Percentiles rank a stretch among this genome's conserved stretches.
Evolutionary conservation across 495 filamentous ascomycete genomes (phyloP).

Genomic region (Tetracladium setigerum): DNA sequence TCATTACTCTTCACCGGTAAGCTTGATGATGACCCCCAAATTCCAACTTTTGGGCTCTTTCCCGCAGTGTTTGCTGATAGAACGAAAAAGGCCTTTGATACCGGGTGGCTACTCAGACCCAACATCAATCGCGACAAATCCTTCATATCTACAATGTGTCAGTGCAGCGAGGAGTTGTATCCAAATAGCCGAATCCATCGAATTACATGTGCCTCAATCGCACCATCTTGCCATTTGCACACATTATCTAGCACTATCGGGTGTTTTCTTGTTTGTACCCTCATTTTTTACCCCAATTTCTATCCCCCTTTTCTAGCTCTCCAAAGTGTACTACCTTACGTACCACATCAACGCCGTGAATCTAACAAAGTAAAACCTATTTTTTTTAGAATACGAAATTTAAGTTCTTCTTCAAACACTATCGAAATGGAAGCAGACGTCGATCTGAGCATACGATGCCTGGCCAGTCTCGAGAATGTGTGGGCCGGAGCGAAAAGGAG

Average conservation of each 20-base stretch:
- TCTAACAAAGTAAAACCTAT: too few relatives aligned
- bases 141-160: neutral
- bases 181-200: neutral
- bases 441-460: neutral
- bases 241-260: neutral
- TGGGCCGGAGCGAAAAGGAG: neutral
- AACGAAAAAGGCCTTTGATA: neutral
- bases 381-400: too few relatives aligned
- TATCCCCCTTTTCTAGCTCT: neutral
- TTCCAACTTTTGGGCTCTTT: neutral
- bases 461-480: neutral
- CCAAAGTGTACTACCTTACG: too few relatives aligned
- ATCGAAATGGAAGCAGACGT: neutral
- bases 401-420: neutral
- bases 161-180: constrained; percentile 2
- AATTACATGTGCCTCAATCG: neutral
- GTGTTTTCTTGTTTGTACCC: neutral
- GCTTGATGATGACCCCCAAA: too few relatives aligned
- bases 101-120: too few relatives aligned
- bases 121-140: neutral
- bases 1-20: constrained; percentile 1
- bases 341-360: too few relatives aligned
- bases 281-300: too few relatives aligned
- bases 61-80: neutral
- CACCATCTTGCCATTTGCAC: constrained; percentile 1